Conservation (phyloP, 306 rosid genomes). For the Comarum palustre region DNA sequence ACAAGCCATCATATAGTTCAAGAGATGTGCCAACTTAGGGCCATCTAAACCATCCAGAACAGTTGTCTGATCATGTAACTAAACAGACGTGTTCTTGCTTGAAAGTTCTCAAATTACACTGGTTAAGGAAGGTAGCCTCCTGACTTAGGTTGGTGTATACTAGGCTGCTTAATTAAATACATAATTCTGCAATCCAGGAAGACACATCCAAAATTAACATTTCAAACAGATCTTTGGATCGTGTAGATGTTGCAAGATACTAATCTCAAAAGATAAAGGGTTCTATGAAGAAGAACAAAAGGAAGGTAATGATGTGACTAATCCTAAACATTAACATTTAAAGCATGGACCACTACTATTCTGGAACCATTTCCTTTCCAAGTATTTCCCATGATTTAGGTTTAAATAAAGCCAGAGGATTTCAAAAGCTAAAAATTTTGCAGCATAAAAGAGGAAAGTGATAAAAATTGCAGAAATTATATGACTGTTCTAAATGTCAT, state of each 20-base stretch:
- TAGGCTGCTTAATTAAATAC: slow-evolving; percentile 14
- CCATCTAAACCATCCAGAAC: slow-evolving; percentile 28
- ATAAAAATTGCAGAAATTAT: background rate
- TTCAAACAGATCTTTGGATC: background rate
- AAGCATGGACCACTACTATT: slow-evolving; percentile 4
- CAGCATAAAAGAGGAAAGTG: background rate
- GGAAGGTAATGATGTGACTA: background rate
- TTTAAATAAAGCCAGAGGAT: background rate
- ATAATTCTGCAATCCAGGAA: slow-evolving; percentile 18
- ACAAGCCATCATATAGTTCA: slow-evolving; percentile 28
- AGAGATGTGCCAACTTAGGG: slow-evolving; percentile 17
- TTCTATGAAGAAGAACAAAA: background rate
- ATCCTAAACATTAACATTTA: background rate
- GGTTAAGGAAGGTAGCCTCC: slow-evolving; percentile 14
- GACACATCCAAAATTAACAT: slow-evolving; percentile 7
- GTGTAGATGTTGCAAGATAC: background rate
- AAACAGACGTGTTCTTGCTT: slow-evolving; percentile 14
- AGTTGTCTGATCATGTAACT: slow-evolving; percentile 17
- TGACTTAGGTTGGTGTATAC: slow-evolving; percentile 10
- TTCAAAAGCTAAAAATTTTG: background rate
- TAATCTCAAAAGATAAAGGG: slow-evolving; percentile 1
- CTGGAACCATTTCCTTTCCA: background rate
- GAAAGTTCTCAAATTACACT: slow-evolving; percentile 12
- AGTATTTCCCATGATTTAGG: background rate
- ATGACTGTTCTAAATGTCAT: background rate